Evolutionary conservation across 257 asterid genomes (phyloP).

Genomic region (Mentha longifolia): DNA sequence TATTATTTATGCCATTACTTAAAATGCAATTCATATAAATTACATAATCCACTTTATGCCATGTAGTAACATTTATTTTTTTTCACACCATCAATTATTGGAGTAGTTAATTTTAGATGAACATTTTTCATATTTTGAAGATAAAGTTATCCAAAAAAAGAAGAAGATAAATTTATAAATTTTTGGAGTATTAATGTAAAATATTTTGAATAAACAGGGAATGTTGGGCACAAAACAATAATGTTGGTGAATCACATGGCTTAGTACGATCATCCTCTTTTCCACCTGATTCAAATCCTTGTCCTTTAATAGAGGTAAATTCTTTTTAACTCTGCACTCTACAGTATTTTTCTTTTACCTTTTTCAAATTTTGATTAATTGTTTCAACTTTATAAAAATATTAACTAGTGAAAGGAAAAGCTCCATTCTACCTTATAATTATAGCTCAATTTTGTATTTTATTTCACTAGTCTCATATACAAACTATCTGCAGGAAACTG

Average conservation of each 20-base stretch:
- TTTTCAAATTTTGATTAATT: background rate
- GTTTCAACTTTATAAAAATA: background rate
- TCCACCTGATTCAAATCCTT: conserved; percentile 58
- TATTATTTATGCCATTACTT: conserved; percentile 4
- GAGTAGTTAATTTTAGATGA: too few relatives aligned
- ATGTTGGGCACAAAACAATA: conserved; percentile 57
- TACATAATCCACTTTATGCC: background rate
- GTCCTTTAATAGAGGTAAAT: conserved; percentile 56
- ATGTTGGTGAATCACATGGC: conserved; percentile 46
- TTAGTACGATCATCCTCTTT: conserved; percentile 51
- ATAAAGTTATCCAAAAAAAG: too few relatives aligned
- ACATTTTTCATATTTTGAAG: too few relatives aligned
- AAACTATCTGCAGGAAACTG: conserved; percentile 50
- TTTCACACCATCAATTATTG: too few relatives aligned
- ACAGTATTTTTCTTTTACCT: too few relatives aligned
- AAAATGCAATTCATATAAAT: background rate
- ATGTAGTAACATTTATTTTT: background rate
- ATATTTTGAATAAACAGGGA: conserved; percentile 49
- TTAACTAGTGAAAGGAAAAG: background rate
- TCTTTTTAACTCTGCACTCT: background rate
- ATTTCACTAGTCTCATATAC: background rate
- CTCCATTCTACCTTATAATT: too few relatives aligned
- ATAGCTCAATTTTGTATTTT: too few relatives aligned
- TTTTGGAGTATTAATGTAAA: background rate
- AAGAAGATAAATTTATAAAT: too few relatives aligned